phyloP scores from a whole-genome alignment of 2,329 filamentous ascomycete genomes.

The Colletotrichum incanum region DNA sequence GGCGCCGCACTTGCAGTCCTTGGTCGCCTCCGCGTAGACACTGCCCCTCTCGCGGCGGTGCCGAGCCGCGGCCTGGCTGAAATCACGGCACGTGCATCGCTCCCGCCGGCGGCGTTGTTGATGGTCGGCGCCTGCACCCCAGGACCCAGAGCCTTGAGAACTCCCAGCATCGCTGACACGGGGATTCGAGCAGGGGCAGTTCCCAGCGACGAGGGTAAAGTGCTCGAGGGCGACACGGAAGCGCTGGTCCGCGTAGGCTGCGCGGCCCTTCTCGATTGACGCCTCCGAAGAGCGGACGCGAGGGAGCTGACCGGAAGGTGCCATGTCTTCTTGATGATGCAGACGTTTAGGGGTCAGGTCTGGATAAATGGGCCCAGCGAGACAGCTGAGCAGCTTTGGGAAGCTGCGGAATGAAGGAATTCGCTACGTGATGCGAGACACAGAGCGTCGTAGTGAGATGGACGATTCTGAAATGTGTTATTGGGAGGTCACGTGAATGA shows the following conservation, averaged over 20 bases:
- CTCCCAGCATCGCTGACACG: not conserved
- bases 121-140: constrained; percentile 47
- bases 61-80: constrained; percentile 47
- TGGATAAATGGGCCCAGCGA: not conserved
- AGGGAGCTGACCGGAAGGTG: constrained; percentile 28
- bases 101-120: constrained; percentile 52
- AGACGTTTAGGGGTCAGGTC: not conserved
- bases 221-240: constrained; percentile 55
- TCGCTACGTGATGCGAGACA: not conserved
- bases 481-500: constrained; percentile 2
- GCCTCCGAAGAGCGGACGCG: constrained; percentile 47
- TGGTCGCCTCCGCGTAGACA: constrained; percentile 61
- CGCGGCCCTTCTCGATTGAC: constrained; percentile 53
- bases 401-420: not conserved
- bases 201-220: constrained; percentile 51
- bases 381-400: not conserved
- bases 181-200: constrained; percentile 36
- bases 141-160: not conserved
- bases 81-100: constrained; percentile 59
- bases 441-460: not conserved
- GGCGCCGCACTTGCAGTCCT: constrained; percentile 55
- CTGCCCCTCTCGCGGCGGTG: constrained; percentile 52
- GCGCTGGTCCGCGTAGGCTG: constrained; percentile 52
- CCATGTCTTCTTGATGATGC: constrained; percentile 3
- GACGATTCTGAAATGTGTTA: not conserved